Evolutionary conservation across 805 yeast genomes (phyloP), one percentile per base, ranked within the genome.

Genomic region (Saturnispora kantuleensis): DNA sequence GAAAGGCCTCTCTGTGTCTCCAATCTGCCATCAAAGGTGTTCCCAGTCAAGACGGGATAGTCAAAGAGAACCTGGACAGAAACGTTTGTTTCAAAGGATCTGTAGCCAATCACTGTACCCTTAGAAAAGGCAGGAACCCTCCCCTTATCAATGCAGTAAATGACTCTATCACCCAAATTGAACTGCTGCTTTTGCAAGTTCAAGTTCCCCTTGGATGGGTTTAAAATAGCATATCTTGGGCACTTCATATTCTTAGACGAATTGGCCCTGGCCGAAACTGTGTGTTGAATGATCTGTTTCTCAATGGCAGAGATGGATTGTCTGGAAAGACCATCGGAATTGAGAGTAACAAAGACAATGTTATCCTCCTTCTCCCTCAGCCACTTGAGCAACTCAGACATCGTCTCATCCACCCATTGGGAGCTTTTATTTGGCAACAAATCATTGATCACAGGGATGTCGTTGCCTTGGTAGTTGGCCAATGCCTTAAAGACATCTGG

Each of bases 161-260:
- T 74, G 29, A 93, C 86, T 49, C 98, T 76, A 57, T 93, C 97
- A 55, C 98, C 98, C 17, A 93, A 69, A 28, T 74, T 72, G 59
- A 93, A 93, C 38, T 70, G 65, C 66, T 93, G 99, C 35, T 73
- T 71, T 45, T 82, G 75, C 52, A 93, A 70, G 51, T 79, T 69
- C 55, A 82, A 80, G 57, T 75, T 76, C 0, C 96, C 85, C 34
- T 73, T 77, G 29, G 74, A 64, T 7, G 96, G 90, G 53, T 83
- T 78, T 48, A 93, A 67, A 28, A 93, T 72, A 0, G 97, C 96
- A 35, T 75, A 78, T 46, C 81, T 74, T 41, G 97, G 97, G 44
- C 87, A 85, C 51, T 77, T 81, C 52, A 87, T 71, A 33, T 79
- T 81, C 51, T 76, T 76, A 32, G 68, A 65, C 15, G 72, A 68